Base-by-base conservation (phyloP, 768 basidiomycete species). In the Psilocybe sp. region DNA sequence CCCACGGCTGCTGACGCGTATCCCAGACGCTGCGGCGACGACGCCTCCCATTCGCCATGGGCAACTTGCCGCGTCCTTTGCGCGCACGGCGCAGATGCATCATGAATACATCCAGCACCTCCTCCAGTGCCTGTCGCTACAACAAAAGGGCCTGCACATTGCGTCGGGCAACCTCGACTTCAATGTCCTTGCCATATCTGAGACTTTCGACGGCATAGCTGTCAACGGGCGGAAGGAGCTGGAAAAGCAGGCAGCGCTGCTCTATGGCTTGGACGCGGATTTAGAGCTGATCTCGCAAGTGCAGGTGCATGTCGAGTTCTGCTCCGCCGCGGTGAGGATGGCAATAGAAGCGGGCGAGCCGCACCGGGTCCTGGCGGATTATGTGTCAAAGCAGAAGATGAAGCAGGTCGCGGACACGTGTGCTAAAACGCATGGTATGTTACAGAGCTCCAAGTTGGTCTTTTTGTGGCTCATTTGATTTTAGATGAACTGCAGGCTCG, bases 311-410 rank as follows among this genome's bases (percentile, higher is more conserved):
- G 73, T 76, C 46, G 88, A 91, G 50, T 92, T 92, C 55, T 70
- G 91, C 67, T 88, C 86, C 13, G 70, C 77, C 6, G 69, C 79
- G 1, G 80, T 84, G 44, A 74, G 86, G 33, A 83, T 76, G 56
- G 82, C 85, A 2, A 87, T 90, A 39, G 87, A 90, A 50, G 73
- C 78, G 0, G 90, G 88, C 3, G 84, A 83, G 49, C 78, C 72
- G 47, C 78, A 78, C 12, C 74, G 90, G 40, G 87, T 85, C 10
- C 65, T 93, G 36, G 88, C 85, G 10, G 89, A 89, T 62, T 93
- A 92, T 64, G 89, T 93, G 19, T 85, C 85, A 13, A 77, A 74
- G 55, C 79, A 73, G 44, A 89, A 85, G 69, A 93, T 93, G 90
- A 78, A 74, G 58, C 79, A 87, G 61, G 90, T 93, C 1, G 87